Conservation (phyloP, 371 early-diverging fungal genomes). For the Rhizomucor miehei region DNA sequence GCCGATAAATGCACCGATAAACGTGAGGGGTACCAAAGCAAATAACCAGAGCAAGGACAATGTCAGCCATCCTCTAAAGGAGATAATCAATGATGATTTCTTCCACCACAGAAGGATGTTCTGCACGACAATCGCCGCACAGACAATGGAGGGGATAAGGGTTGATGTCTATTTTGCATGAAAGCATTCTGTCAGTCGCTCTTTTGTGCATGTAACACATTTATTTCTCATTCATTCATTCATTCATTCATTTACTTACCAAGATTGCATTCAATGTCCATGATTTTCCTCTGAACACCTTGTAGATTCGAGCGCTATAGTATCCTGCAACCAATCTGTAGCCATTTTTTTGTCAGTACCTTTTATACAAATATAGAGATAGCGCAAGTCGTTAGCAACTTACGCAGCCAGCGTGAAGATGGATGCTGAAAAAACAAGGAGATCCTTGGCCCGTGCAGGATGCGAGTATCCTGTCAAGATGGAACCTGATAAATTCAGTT, state of each 20-base stretch:
- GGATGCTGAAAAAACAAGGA: slow-evolving; percentile 15
- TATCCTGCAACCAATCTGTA: slow-evolving; percentile 35
- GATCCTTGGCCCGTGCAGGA: slow-evolving; percentile 32
- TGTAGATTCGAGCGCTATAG: slow-evolving; percentile 40
- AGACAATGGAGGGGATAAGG: slow-evolving; percentile 27
- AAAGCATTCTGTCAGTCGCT: background rate
- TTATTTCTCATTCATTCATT: no score
- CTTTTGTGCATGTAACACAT: background rate
- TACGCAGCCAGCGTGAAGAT: slow-evolving; percentile 24
- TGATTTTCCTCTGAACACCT: slow-evolving; percentile 42
- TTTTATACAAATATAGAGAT: no score
- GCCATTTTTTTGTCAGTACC: background rate
- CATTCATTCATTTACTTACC: slow-evolving; percentile 15
- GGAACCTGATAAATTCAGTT: slow-evolving; percentile 2
- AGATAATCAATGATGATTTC: slow-evolving; percentile 41
- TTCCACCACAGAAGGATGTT: slow-evolving; percentile 32
- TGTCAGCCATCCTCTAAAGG: slow-evolving; percentile 33
- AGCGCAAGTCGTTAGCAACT: slow-evolving; percentile 2
- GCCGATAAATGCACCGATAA: slow-evolving; percentile 37
- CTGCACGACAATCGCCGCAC: slow-evolving; percentile 14
- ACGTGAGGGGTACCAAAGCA: slow-evolving; percentile 26
- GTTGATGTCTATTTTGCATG: slow-evolving; percentile 23
- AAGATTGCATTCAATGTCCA: slow-evolving; percentile 42
- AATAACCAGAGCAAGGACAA: slow-evolving; percentile 27
- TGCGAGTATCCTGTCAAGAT: slow-evolving; percentile 16